Evolutionary conservation across 2,329 filamentous ascomycete genomes (phyloP).

Genomic region (Aspergillus pseudoterreus): DNA sequence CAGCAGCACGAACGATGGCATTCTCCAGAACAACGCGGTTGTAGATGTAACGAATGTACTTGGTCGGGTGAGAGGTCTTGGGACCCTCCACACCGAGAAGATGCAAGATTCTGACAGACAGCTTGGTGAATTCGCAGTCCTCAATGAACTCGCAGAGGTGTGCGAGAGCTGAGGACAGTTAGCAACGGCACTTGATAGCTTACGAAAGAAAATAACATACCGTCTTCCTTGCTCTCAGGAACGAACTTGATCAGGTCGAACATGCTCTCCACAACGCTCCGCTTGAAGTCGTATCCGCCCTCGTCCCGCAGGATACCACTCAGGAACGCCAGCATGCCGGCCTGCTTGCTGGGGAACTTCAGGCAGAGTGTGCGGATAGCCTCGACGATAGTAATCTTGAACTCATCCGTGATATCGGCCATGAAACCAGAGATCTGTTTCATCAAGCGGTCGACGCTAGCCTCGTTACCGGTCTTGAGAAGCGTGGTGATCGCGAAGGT

Average conservation of each 20-base stretch:
- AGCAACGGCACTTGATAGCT: conserved; percentile 7
- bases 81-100: conserved; percentile 91
- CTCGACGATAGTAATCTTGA: conserved; percentile 99
- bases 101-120: conserved; percentile 92
- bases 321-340: conserved; percentile 94
- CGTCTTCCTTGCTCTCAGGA: conserved; percentile 73
- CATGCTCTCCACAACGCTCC: conserved; percentile 96
- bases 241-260: conserved; percentile 99
- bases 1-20: conserved; percentile 88
- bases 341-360: conserved; percentile 98
- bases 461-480: conserved; percentile 96
- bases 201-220: conserved; percentile 25
- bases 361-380: conserved; percentile 93
- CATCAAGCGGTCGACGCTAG: conserved; percentile 94
- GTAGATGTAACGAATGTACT: conserved; percentile 99
- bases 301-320: conserved; percentile 96
- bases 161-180: conserved; percentile 62
- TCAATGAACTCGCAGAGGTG: conserved; percentile 99
- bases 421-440: conserved; percentile 98
- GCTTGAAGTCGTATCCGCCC: conserved; percentile 97
- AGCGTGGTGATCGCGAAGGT: conserved; percentile 98
- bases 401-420: conserved; percentile 98
- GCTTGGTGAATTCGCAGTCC: conserved; percentile 98
- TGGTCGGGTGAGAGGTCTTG: conserved; percentile 91
- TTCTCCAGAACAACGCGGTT: conserved; percentile 97